These are phyloP conservation scores for Tausonia pullulans DNA, from an alignment of 1,284 basidiomycete genomes.

Conservation along the genomic window DNA sequence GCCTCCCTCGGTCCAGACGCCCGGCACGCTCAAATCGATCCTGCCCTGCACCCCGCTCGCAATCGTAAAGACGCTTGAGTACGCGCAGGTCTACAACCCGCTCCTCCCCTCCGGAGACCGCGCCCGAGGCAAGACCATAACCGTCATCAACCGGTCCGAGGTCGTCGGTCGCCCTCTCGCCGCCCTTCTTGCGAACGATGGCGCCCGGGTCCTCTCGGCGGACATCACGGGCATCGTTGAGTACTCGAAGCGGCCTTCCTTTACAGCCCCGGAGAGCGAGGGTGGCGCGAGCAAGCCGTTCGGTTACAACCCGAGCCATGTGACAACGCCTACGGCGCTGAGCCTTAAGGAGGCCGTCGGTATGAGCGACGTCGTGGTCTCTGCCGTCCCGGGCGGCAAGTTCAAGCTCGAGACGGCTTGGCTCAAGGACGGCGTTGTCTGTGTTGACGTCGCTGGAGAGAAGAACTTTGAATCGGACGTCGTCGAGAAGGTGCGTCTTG, in stretches of 20 bases:
- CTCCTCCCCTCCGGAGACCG: conserved; percentile 82
- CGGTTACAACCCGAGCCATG: conserved; percentile 58
- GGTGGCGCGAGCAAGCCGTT: background rate
- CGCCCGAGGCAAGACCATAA: conserved; percentile 83
- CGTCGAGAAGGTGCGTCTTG: conserved; percentile 59
- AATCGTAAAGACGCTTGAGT: conserved; percentile 82
- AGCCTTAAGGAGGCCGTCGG: conserved; percentile 66
- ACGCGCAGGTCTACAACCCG: conserved; percentile 82
- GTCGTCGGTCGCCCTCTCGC: conserved; percentile 92
- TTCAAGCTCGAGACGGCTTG: conserved; percentile 84
- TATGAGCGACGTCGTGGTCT: conserved; percentile 78
- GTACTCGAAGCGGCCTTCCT: conserved; percentile 71
- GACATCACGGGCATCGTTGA: conserved; percentile 63
- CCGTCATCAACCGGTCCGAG: conserved; percentile 91
- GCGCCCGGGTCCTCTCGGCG: conserved; percentile 84
- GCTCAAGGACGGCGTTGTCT: conserved; percentile 87
- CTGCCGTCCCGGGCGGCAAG: conserved; percentile 70
- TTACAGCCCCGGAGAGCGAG: background rate
- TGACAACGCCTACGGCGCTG: conserved; percentile 50
- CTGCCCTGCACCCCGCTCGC: conserved; percentile 94
- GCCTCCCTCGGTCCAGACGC: conserved; percentile 19
- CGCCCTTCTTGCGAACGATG: conserved; percentile 87
- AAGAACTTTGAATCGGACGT: conserved; percentile 96
- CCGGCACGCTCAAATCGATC: conserved; percentile 81
- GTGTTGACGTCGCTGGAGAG: conserved; percentile 85